phyloP scores from a whole-genome alignment of 2,329 filamentous ascomycete species.

The Aureobasidium sp. region DNA sequence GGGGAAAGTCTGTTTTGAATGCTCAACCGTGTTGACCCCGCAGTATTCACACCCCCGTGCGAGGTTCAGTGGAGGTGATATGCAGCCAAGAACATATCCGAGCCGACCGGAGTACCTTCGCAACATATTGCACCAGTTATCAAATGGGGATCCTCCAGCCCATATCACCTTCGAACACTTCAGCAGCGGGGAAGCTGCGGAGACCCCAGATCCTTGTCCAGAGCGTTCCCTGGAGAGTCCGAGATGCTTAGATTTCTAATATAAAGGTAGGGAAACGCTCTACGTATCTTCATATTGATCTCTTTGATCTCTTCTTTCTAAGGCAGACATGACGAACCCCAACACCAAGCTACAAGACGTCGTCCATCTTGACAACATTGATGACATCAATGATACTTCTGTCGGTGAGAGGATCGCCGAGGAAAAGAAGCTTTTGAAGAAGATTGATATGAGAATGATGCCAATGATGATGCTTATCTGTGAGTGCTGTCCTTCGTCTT shows the following conservation, averaged over 20 bases:
- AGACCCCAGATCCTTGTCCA: not conserved
- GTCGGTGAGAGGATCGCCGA: not conserved
- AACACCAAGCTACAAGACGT: not conserved
- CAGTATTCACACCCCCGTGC: not conserved
- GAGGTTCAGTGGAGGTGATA: not conserved
- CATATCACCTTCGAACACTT: not conserved
- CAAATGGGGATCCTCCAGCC: not conserved
- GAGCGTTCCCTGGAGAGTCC: not conserved
- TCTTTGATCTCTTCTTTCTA: not conserved
- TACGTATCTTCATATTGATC: not conserved
- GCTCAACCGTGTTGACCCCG: not conserved
- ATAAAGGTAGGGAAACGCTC: not conserved
- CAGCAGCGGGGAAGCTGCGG: not conserved
- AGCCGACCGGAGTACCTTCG: not conserved
- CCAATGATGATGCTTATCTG: conserved; percentile 68
- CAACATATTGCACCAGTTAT: not conserved
- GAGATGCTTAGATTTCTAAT: not conserved
- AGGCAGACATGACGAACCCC: not conserved
- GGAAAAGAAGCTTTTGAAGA: conserved; percentile 56
- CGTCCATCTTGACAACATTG: not conserved
- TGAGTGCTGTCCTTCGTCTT: not conserved
- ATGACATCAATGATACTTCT: not conserved
- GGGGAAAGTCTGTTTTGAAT: not conserved
- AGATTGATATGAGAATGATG: conserved; percentile 62
- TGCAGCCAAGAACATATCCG: not conserved